Evolutionary conservation across 2,329 filamentous ascomycete species (phyloP).

Genomic region (Arachnopeziza araneosa): DNA sequence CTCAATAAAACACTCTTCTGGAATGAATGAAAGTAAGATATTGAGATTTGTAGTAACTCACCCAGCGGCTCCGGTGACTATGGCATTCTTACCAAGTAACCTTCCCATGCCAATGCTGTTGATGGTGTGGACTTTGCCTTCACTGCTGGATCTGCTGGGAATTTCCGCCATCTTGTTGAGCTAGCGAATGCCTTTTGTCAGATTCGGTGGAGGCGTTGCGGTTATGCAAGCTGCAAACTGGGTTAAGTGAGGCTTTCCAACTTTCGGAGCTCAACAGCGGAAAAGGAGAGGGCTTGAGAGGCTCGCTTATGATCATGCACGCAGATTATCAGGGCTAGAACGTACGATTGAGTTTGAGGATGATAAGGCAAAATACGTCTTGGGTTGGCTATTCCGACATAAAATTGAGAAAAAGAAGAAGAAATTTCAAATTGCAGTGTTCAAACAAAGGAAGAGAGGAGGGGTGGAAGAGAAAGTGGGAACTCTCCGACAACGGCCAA

Average conservation of each 20-base stretch:
- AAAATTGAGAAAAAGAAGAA: neutral
- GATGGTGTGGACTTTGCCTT: slow-evolving; percentile 24
- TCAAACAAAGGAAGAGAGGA: neutral
- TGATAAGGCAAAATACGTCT: neutral
- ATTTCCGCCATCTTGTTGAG: neutral
- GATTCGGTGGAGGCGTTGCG: neutral
- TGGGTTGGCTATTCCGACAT: neutral
- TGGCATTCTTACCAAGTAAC: slow-evolving; percentile 33
- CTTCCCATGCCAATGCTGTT: slow-evolving; percentile 33
- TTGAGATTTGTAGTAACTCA: slow-evolving; percentile 35
- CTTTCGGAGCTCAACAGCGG: neutral
- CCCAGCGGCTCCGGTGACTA: slow-evolving; percentile 67
- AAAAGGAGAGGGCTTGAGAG: neutral
- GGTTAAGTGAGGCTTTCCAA: neutral
- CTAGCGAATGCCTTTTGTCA: neutral
- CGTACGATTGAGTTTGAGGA: neutral
- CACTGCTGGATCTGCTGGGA: slow-evolving; percentile 11
- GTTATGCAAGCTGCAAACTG: neutral
- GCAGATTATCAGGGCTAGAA: neutral
- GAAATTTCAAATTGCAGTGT: neutral
- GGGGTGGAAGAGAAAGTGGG: neutral
- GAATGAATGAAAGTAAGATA: slow-evolving; percentile 1
- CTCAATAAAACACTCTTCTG: neutral
- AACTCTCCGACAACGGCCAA: neutral
- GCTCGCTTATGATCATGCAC: neutral